Base-by-base conservation (phyloP, 2,329 filamentous ascomycete species). In the Sphaerulina musiva region DNA sequence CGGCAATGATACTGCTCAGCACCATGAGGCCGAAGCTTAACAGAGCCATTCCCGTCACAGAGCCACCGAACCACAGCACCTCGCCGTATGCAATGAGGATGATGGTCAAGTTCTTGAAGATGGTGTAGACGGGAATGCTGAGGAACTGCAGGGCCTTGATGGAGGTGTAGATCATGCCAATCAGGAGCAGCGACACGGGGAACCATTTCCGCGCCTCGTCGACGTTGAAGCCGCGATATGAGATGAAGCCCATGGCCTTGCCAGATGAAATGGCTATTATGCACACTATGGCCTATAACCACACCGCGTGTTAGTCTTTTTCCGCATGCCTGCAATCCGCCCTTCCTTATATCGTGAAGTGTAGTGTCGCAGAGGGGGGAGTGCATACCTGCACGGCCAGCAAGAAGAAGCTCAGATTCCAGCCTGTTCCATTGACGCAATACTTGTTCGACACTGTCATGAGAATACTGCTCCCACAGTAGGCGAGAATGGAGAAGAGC, bases 381-480 rank as follows among this genome's bases (percentile, higher is more conserved):
- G 39, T 23, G 34, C 82, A 67, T 82, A 96, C 92, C 84, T 97
- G 93, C 57, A 97, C 80, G 58, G 83, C 86, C 56, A 98, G 82
- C 66, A 96, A 86, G 74, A 98, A 89, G 74, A 97, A 95, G 74
- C 95, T 95, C 66, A 98, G 76, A 74, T 98, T 98, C 82, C 95
- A 98, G 62, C 86, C 82, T 48, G 81, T 80, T 57, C 93, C 93
- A 6, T 89, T 96, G 45, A 98, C 83, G 59, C 96, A 91, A 72
- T 95, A 98, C 79, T 98, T 98, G 77, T 98, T 98, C 72, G 95
- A 93, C n/a, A 96, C 88, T 6, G 93, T 98, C 93, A 98, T 98
- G 72, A 92, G 82, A 69, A 98, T 98, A n/a, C 91, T 96, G 50
- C 92, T 89, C 66, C 87, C 78, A 73, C 93, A 98, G 78, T 98